A percentile compares a stretch with the other conserved stretches of the same genome.
Evolutionary conservation across 129 eudicot genomes (phyloP).

Genomic region (Chrysanthemum makinoi): DNA sequence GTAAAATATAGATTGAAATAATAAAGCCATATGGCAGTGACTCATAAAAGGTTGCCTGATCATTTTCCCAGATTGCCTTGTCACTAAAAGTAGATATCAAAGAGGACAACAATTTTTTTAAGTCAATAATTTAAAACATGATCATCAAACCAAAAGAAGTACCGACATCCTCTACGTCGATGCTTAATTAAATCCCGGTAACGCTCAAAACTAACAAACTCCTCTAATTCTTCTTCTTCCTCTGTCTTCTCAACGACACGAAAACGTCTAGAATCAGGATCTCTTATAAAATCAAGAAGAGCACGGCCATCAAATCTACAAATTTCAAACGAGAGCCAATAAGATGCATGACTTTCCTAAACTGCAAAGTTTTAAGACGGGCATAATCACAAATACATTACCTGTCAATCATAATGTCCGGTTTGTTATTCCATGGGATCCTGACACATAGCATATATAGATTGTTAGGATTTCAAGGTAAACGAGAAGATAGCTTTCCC

Average conservation of each 20-base stretch:
- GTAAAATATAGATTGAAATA: conserved; percentile 30
- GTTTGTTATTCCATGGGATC: conserved; percentile 98
- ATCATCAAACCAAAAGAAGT: conserved; percentile 69
- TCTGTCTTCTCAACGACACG: conserved; percentile 78
- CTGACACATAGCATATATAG: conserved; percentile 36
- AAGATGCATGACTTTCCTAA: conserved; percentile 11
- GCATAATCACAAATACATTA: conserved; percentile 17
- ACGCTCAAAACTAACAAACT: conserved; percentile 99
- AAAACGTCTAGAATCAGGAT: conserved; percentile 63
- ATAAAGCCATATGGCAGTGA: conserved; percentile 14
- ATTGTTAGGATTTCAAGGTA: conserved; percentile 14
- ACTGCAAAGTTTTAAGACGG: background rate
- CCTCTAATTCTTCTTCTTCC: conserved; percentile 97
- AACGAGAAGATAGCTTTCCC: background rate
- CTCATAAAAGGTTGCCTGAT: conserved; percentile 23
- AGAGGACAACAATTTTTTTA: conserved; percentile 27
- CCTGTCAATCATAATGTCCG: conserved; percentile 96
- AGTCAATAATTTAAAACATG: conserved; percentile 37
- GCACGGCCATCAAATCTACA: conserved; percentile 99
- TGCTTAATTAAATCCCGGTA: conserved; percentile 99
- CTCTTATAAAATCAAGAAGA: conserved; percentile 93
- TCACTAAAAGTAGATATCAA: conserved; percentile 32
- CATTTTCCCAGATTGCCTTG: conserved; percentile 34
- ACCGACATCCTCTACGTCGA: conserved; percentile 99
- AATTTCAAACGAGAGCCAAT: conserved; percentile 9